phyloP scores from a whole-genome alignment of 2,329 filamentous ascomycete genomes.

The Clarireedia sp. region DNA sequence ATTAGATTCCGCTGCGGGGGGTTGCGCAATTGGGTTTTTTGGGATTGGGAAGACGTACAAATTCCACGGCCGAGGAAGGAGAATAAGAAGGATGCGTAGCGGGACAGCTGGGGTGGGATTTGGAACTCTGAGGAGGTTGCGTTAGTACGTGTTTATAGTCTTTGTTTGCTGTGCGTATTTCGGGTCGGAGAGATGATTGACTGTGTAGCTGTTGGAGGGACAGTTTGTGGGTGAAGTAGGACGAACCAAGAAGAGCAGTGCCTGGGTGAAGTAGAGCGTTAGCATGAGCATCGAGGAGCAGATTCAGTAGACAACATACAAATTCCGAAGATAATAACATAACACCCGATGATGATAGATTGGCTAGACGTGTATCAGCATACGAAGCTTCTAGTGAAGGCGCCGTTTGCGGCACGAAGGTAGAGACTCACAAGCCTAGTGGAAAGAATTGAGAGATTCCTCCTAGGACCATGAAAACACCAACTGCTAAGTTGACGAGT shows the following conservation, averaged over 20 bases:
- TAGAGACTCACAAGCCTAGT: constrained; percentile 18
- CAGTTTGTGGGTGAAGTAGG: constrained; percentile 3
- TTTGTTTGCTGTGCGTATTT: background rate
- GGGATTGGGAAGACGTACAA: constrained; percentile 54
- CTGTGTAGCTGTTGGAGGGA: constrained; percentile 10
- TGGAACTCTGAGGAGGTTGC: constrained; percentile 61
- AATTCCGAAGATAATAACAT: constrained; percentile 86
- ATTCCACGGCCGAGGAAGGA: constrained; percentile 91
- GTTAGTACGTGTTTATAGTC: background rate
- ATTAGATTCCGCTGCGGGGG: background rate
- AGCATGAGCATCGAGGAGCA: constrained; percentile 12
- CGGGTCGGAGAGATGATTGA: background rate
- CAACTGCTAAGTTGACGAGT: constrained; percentile 86
- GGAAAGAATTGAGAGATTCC: constrained; percentile 66
- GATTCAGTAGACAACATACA: constrained; percentile 43
- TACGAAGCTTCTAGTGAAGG: background rate
- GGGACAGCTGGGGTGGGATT: constrained; percentile 83
- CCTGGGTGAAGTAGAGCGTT: constrained; percentile 35
- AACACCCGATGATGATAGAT: constrained; percentile 70
- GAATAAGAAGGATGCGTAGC: constrained; percentile 96
- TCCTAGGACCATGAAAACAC: constrained; percentile 78
- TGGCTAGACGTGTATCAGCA: constrained; percentile 40
- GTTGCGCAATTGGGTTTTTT: background rate
- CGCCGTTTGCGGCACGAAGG: constrained; percentile 14
- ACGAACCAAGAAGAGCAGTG: constrained; percentile 55